These are phyloP conservation scores for Cyberlindnera saturnus DNA, from an alignment of 805 yeast genomes.

Conservation along the genomic window DNA sequence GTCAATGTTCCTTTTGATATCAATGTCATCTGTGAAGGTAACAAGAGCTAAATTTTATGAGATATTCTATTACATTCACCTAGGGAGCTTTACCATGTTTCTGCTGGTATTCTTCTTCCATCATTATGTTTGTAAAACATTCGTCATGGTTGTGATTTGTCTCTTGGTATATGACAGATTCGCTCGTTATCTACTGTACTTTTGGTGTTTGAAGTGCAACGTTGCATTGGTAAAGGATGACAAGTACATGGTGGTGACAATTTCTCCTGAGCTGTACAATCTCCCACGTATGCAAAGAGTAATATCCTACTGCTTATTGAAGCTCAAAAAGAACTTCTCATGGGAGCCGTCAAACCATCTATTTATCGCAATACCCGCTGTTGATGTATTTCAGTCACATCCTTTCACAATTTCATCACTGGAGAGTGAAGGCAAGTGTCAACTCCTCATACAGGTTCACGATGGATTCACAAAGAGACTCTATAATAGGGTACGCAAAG, in stretches of 20 bases:
- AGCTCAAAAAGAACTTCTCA: conserved; percentile 7
- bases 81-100: conserved; percentile 13
- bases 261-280: conserved; percentile 5
- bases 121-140: conserved; percentile 21
- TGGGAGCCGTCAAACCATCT: conserved; percentile 21
- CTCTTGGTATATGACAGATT: conserved; percentile 17
- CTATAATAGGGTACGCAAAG: conserved; percentile 4
- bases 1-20: conserved; percentile 4
- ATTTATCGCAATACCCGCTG: conserved; percentile 18
- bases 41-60: conserved; percentile 17
- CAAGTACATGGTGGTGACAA: conserved; percentile 9
- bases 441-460: conserved; percentile 16
- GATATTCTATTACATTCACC: conserved; percentile 18
- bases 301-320: conserved; percentile 5
- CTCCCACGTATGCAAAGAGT: background rate
- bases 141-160: conserved; percentile 12
- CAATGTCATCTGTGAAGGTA: conserved; percentile 10
- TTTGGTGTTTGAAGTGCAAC: conserved; percentile 14
- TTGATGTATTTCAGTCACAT: conserved; percentile 18
- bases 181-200: conserved; percentile 9
- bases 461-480: conserved; percentile 20
- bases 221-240: conserved; percentile 2
- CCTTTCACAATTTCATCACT: conserved; percentile 25
- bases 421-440: conserved; percentile 5
- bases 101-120: conserved; percentile 23